Conservation (phyloP, 495 filamentous ascomycete genomes). For the Trichoderma erinaceum region DNA sequence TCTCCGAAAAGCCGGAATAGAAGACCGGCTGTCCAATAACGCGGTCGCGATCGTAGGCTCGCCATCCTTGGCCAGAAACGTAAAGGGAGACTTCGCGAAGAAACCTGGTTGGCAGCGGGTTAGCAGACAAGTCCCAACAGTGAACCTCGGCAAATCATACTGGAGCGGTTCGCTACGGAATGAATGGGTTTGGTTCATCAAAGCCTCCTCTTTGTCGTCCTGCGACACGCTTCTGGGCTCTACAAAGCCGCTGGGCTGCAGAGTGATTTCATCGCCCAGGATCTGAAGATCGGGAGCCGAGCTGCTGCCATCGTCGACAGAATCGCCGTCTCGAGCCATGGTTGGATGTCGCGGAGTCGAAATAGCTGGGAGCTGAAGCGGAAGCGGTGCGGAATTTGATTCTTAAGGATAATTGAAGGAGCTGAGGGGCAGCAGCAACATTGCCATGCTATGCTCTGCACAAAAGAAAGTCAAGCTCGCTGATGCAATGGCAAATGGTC, state of each 20-base stretch:
- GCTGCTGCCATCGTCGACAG: slow-evolving; percentile 25
- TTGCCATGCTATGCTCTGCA: neutral
- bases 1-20: slow-evolving; percentile 84
- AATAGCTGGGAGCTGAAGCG: neutral
- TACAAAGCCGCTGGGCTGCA: slow-evolving; percentile 72
- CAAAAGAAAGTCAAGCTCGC: neutral
- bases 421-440: neutral
- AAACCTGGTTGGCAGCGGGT: slow-evolving; percentile 53
- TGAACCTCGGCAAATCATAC: slow-evolving; percentile 26
- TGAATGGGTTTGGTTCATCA: slow-evolving; percentile 76
- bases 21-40: slow-evolving; percentile 88
- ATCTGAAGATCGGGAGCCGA: slow-evolving; percentile 80
- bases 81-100: slow-evolving; percentile 87
- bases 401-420: neutral
- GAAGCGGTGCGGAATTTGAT: neutral
- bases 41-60: slow-evolving; percentile 80
- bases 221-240: slow-evolving; percentile 34
- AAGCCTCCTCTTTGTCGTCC: slow-evolving; percentile 56
- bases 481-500: neutral
- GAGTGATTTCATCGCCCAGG: slow-evolving; percentile 67
- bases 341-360: slow-evolving; percentile 8
- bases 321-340: slow-evolving; percentile 33
- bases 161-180: slow-evolving; percentile 57
- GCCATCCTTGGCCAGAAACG: slow-evolving; percentile 86
- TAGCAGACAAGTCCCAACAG: slow-evolving; percentile 17